Evolutionary conservation across 495 filamentous ascomycete species (phyloP).

Genomic region (Aspergillus ellipticus): DNA sequence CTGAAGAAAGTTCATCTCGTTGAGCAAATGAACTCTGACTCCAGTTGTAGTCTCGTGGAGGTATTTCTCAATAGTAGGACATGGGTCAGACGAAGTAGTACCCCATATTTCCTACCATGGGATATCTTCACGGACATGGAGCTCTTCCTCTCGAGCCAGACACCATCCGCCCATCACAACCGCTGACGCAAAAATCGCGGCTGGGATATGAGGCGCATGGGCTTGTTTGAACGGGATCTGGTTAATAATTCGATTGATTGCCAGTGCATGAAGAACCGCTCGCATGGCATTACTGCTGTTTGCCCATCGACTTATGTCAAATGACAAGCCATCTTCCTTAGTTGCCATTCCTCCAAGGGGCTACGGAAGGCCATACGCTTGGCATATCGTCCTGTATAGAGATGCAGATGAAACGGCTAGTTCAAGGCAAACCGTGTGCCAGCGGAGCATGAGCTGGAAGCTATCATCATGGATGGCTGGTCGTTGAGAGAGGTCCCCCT

Average conservation of each 20-base stretch:
- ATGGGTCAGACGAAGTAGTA: background rate
- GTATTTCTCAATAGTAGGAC: background rate
- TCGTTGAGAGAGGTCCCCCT: background rate
- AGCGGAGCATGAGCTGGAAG: conserved; percentile 12
- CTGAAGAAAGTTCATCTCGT: conserved; percentile 13
- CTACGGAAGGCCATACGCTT: background rate
- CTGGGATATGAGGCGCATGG: conserved; percentile 13
- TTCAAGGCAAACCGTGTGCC: conserved; percentile 17
- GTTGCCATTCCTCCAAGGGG: background rate
- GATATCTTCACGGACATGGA: background rate
- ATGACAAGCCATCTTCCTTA: background rate
- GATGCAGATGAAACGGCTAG: conserved; percentile 6
- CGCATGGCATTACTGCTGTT: background rate
- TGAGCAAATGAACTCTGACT: conserved; percentile 3
- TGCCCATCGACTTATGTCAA: background rate
- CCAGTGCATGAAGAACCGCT: conserved; percentile 9
- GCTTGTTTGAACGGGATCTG: conserved; percentile 12
- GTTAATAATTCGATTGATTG: conserved; percentile 13
- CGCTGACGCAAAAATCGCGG: conserved; percentile 15
- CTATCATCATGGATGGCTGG: background rate
- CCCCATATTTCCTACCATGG: background rate
- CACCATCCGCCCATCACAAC: conserved; percentile 11
- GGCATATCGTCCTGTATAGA: background rate
- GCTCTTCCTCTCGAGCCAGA: background rate
- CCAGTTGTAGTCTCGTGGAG: background rate